Evolutionary conservation across 1,284 basidiomycete species (phyloP).

Genomic region (Polyporus tsugae): DNA sequence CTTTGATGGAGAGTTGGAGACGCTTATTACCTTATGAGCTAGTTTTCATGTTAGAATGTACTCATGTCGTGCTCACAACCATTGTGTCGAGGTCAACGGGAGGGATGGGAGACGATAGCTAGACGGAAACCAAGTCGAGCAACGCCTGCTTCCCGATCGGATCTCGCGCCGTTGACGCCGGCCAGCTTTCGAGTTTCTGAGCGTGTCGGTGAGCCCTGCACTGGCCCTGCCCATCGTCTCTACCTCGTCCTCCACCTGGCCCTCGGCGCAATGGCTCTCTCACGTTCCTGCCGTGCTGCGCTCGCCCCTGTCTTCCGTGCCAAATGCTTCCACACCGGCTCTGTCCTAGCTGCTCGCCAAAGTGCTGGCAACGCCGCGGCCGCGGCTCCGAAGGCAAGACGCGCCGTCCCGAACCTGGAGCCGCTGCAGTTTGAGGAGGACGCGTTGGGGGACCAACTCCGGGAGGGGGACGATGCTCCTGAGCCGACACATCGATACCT

Average conservation of each 20-base stretch:
- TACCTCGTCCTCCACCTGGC: constrained; percentile 19
- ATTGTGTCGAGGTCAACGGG: constrained; percentile 28
- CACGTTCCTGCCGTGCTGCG: constrained; percentile 30
- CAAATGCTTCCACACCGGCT: constrained; percentile 32
- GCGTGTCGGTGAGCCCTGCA: too few species aligned
- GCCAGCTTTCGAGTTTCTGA: constrained; percentile 25
- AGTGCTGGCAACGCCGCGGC: constrained; percentile 16
- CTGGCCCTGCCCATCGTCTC: background rate
- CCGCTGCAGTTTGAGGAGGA: constrained; percentile 27
- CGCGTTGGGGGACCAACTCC: constrained; percentile 30
- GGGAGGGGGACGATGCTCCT: constrained; percentile 57
- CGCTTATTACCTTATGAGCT: constrained; percentile 43
- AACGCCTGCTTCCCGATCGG: constrained; percentile 17
- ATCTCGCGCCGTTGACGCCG: constrained; percentile 25
- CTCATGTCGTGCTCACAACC: constrained; percentile 41
- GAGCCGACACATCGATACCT: constrained; percentile 55
- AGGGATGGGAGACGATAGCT: constrained; percentile 5
- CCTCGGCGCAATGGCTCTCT: constrained; percentile 34
- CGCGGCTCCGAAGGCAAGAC: constrained; percentile 18
- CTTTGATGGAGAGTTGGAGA: constrained; percentile 75
- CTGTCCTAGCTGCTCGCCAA: constrained; percentile 24
- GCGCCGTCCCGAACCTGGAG: constrained; percentile 28
- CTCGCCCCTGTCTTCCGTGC: constrained; percentile 23
- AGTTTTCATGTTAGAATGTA: background rate
- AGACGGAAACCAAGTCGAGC: background rate